Conservation (phyloP, 164 flowering plant genomes). For the Echeveria elegans region DNA sequence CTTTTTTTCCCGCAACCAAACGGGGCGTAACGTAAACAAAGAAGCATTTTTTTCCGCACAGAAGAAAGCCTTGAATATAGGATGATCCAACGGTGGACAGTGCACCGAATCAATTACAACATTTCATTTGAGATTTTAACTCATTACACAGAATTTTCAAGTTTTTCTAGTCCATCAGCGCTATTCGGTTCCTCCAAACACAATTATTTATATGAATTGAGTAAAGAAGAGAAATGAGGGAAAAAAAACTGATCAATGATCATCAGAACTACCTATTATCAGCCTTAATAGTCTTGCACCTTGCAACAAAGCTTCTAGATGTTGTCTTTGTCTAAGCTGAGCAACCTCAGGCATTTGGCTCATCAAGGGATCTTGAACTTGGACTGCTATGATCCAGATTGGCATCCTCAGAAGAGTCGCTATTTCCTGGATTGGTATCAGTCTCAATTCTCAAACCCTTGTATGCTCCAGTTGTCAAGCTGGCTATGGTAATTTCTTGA, state of each 20-base stretch:
- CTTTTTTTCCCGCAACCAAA: no score
- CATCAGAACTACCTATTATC: constrained; percentile 1
- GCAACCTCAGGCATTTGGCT: not conserved
- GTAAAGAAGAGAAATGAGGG: no score
- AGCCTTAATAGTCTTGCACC: not conserved
- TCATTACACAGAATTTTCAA: not conserved
- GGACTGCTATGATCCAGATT: no score
- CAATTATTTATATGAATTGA: not conserved
- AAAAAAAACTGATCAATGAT: not conserved
- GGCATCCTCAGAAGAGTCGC: no score
- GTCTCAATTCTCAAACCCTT: not conserved
- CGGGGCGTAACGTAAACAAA: no score
- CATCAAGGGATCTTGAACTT: not conserved
- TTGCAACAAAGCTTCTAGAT: not conserved
- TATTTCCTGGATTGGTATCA: not conserved
- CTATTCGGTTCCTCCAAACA: not conserved
- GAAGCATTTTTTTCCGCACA: no score
- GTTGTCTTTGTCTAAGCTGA: not conserved
- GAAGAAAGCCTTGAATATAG: no score
- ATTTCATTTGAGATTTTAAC: not conserved
- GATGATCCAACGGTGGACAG: no score
- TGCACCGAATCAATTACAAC: no score
- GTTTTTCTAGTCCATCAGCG: not conserved
- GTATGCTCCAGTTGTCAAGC: not conserved
- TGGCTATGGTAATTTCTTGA: not conserved